A percentile compares a stretch with the other conserved stretches of the same genome.
Conservation (phyloP, 805 yeast genomes). For the Metschnikowia reukaufii region DNA sequence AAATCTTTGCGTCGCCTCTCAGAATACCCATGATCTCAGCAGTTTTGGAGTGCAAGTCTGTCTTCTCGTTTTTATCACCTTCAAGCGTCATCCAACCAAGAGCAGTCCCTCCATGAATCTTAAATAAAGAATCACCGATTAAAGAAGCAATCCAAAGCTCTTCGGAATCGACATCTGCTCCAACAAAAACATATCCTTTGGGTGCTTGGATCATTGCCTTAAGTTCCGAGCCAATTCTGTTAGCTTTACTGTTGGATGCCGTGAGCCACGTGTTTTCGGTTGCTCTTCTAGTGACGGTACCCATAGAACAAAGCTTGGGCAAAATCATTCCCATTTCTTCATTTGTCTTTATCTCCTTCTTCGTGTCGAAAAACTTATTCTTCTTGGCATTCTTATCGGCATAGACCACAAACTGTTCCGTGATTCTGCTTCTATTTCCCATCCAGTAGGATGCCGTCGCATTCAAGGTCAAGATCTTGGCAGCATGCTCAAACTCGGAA, state of each 20-base stretch:
- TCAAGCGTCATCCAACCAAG: conserved; percentile 99
- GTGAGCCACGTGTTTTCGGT: conserved; percentile 98
- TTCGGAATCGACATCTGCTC: conserved; percentile 98
- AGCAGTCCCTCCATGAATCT: conserved; percentile 93
- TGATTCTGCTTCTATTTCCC: conserved; percentile 81
- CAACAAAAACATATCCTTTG: conserved; percentile 84
- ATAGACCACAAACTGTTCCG: conserved; percentile 81
- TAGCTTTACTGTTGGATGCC: conserved; percentile 87
- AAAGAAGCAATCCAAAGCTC: conserved; percentile 97
- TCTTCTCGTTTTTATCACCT: conserved; percentile 87
- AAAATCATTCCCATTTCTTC: conserved; percentile 66
- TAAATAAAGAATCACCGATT: conserved; percentile 87
- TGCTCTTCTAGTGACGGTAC: conserved; percentile 93
- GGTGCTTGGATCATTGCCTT: conserved; percentile 89
- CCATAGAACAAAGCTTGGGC: conserved; percentile 88
- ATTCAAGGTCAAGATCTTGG: conserved; percentile 74
- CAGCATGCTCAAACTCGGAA: conserved; percentile 71
- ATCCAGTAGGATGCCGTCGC: conserved; percentile 90
- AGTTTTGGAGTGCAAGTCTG: conserved; percentile 93
- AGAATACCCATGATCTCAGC: conserved; percentile 86
- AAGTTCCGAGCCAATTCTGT: conserved; percentile 88
- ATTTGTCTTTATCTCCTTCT: conserved; percentile 24
- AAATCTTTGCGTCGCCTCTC: conserved; percentile 89
- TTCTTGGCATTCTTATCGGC: conserved; percentile 21
- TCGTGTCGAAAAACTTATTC: conserved; percentile 27